Percentiles rank a stretch among this genome's conserved stretches.
Conservation (phyloP, 169 alveolate genomes). For the Nephromyces sp. region DNA sequence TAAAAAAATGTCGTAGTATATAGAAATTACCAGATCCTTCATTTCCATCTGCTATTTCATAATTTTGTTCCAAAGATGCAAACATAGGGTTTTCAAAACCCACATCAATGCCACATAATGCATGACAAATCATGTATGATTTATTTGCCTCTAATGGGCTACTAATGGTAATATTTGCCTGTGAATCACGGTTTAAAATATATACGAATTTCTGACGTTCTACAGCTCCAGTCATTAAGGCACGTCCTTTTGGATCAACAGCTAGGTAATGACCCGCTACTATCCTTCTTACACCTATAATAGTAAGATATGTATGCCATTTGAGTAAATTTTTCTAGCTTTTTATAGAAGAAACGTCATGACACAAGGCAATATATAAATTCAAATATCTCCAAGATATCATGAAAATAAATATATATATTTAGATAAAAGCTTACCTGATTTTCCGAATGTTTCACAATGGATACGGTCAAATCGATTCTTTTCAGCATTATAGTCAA, state of each 20-base stretch:
- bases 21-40: neutral
- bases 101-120: slow-evolving; percentile 83
- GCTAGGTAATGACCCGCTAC: slow-evolving; percentile 96
- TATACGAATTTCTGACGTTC: slow-evolving; percentile 97
- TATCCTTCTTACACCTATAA: slow-evolving; percentile 16
- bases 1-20: no score
- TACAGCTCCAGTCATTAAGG: slow-evolving; percentile 94
- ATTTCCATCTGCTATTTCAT: slow-evolving; percentile 67
- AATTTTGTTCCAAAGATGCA: slow-evolving; percentile 89
- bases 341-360: no score
- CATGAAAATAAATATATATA: neutral
- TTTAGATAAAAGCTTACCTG: slow-evolving; percentile 31
- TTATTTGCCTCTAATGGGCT: slow-evolving; percentile 94
- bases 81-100: slow-evolving; percentile 90
- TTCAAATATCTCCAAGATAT: neutral
- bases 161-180: slow-evolving; percentile 81
- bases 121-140: slow-evolving; percentile 82
- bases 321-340: no score
- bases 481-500: slow-evolving; percentile 73
- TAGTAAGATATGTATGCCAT: no score
- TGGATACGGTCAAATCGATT: slow-evolving; percentile 82
- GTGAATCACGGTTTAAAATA: slow-evolving; percentile 85
- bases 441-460: slow-evolving; percentile 95
- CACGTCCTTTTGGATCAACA: slow-evolving; percentile 98
- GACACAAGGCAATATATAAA: neutral